Base-by-base conservation (phyloP, 306 rosid genomes). In the Begonia fuchsioides region DNA sequence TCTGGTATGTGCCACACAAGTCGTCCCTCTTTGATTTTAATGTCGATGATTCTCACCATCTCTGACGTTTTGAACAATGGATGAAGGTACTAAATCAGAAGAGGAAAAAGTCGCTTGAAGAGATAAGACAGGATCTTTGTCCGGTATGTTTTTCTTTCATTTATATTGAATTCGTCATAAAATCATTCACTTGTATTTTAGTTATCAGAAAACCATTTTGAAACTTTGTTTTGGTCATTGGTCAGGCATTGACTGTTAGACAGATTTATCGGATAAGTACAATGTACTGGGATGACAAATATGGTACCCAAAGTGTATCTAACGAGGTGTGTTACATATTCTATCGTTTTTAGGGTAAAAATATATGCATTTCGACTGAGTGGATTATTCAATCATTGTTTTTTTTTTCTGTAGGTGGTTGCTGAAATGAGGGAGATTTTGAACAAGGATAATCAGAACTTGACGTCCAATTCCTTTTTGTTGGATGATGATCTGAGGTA, bases 241-340 rank as follows among this genome's bases (percentile, higher is more conserved):
- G 52, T 57, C 80, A 90, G 98, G 94, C 70, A 35, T 68, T 90
- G 74, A 90, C 98, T 13, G 83, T 90, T 60, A 81, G 98, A 67
- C 98, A 90, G 77, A 85, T 90, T 52, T 85, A 90, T 64, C 98
- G 96, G 15, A 85, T 90, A 56, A 90, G 96, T 78, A 90, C 98
- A 0, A 81, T 90, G 98, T 90, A 82, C 74, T 90, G 98, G 95
- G 98, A 90, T 82, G 98, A 90, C 86, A 90, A 90, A 71, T 82
- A 90, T 43, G 93, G 96, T 69, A 85, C 98, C 49, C 98, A 79
- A 71, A 90, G 96, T 49, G 98, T 90, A 47, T 90, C 98, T 58
- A 90, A 82, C 32, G 96, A 85, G 98, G 96, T 74, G 82, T 58
- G 98, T 73, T 55, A 43, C 69, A 58, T 53, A 44, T 55, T 26